Evolutionary conservation across 305 asterid species (phyloP).

Genomic region (Andrographis paniculata): DNA sequence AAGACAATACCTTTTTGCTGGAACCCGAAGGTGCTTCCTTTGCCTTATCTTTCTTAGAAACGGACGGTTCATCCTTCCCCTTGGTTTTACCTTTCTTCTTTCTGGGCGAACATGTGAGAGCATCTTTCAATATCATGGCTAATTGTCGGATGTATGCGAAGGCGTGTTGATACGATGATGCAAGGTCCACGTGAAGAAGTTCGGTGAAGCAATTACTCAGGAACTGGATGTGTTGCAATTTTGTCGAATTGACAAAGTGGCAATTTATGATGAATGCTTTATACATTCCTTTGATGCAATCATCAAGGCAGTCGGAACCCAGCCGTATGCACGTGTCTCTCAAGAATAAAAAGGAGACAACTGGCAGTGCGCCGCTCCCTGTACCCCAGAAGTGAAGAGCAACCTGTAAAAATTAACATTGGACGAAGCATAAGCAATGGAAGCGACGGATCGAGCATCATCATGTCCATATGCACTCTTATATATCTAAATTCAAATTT

Average conservation of each 20-base stretch:
- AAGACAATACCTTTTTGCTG: constrained; percentile 32
- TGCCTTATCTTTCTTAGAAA: constrained; percentile 35
- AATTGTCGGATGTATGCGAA: constrained; percentile 84
- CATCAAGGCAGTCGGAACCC: constrained; percentile 75
- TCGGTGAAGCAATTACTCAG: constrained; percentile 82
- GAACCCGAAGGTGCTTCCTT: constrained; percentile 48
- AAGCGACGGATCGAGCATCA: not conserved
- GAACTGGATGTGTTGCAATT: constrained; percentile 81
- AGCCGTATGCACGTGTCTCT: constrained; percentile 71
- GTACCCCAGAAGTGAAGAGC: constrained; percentile 97
- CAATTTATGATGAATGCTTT: constrained; percentile 81
- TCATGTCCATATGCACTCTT: too few species aligned
- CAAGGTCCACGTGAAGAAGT: constrained; percentile 59
- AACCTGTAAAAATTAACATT: constrained; percentile 40
- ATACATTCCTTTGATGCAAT: constrained; percentile 88
- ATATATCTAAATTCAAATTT: too few species aligned
- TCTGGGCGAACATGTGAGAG: constrained; percentile 37
- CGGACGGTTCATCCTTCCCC: constrained; percentile 46
- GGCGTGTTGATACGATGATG: constrained; percentile 81
- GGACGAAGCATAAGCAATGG: constrained; percentile 6
- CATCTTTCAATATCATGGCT: constrained; percentile 71
- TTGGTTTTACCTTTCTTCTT: constrained; percentile 36
- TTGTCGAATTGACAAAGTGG: constrained; percentile 62
- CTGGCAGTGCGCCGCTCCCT: constrained; percentile 83
- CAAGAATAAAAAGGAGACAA: constrained; percentile 75